Evolutionary conservation across 1,284 basidiomycete species (phyloP).

Genomic region (Cryptococcus sp.): DNA sequence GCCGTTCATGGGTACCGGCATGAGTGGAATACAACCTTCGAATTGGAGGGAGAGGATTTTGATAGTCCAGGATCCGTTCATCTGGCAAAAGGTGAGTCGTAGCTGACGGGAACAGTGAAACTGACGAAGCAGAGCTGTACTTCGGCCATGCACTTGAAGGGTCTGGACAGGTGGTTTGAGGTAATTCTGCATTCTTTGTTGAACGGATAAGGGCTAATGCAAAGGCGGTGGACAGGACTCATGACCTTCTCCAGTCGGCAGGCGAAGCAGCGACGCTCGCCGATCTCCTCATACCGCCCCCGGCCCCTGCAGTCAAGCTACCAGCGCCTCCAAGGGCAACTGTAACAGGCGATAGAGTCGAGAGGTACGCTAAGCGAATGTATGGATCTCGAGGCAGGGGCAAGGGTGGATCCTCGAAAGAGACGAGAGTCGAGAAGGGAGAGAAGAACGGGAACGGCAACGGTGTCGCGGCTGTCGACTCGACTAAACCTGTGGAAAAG

Average conservation of each 20-base stretch:
- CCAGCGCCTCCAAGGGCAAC: too few relatives aligned
- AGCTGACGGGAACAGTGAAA: background rate
- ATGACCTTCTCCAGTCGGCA: conserved; percentile 1
- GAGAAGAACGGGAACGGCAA: too few relatives aligned
- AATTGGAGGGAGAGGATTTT: conserved; percentile 34
- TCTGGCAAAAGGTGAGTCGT: conserved; percentile 44
- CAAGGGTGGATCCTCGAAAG: background rate
- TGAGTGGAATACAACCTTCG: conserved; percentile 29
- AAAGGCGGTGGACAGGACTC: conserved; percentile 9
- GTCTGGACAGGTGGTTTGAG: conserved; percentile 11
- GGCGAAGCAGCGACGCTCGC: conserved; percentile 6
- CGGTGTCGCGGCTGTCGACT: too few relatives aligned
- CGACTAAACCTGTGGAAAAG: too few relatives aligned
- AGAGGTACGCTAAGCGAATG: background rate
- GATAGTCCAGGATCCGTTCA: conserved; percentile 47
- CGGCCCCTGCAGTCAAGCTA: background rate
- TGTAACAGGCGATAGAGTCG: background rate
- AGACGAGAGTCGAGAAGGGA: too few relatives aligned
- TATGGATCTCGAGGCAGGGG: background rate
- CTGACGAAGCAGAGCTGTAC: conserved; percentile 10
- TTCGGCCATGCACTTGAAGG: conserved; percentile 7
- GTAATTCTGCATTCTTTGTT: conserved; percentile 4
- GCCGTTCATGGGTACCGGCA: conserved; percentile 27
- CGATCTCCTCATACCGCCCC: conserved; percentile 1
- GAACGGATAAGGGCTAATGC: background rate